A percentile compares a stretch with the other conserved stretches of the same genome.
These are phyloP conservation scores for Abrus pulchellus DNA, from an alignment of 306 rosid genomes.

Conservation along the genomic window DNA sequence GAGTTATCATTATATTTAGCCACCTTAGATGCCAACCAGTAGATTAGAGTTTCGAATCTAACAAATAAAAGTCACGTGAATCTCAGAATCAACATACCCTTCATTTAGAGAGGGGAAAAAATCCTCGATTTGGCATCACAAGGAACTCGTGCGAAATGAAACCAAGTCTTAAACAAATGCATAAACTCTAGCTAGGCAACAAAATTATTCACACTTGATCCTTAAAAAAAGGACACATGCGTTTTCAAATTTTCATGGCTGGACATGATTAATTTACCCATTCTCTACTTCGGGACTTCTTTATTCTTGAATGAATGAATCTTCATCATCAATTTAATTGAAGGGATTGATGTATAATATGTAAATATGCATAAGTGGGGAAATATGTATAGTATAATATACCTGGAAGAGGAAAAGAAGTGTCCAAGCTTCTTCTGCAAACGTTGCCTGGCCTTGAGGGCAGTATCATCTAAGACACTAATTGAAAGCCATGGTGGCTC, in stretches of 20 bases:
- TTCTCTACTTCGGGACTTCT: neutral
- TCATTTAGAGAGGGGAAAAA: neutral
- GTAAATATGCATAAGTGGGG: neutral
- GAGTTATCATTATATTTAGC: neutral
- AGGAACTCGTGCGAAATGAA: neutral
- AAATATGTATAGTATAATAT: neutral
- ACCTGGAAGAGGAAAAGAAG: conserved; percentile 57
- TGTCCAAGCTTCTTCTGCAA: conserved; percentile 59
- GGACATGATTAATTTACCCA: neutral
- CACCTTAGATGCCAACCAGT: neutral
- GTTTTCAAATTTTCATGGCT: neutral
- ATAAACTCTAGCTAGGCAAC: neutral
- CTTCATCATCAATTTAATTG: too few species aligned
- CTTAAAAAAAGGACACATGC: neutral
- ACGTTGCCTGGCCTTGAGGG: conserved; percentile 58
- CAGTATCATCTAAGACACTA: conserved; percentile 55
- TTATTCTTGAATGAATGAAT: neutral
- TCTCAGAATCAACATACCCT: neutral
- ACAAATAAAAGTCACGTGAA: conserved; percentile 3
- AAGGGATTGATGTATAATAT: neutral
- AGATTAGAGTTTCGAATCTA: neutral
- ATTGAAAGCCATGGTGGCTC: conserved; percentile 29
- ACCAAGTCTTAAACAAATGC: neutral
- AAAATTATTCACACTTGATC: neutral
- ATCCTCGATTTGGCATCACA: neutral